Evolutionary conservation across 768 basidiomycete species (phyloP).

Genomic region (Pisolithus marmoratus): DNA sequence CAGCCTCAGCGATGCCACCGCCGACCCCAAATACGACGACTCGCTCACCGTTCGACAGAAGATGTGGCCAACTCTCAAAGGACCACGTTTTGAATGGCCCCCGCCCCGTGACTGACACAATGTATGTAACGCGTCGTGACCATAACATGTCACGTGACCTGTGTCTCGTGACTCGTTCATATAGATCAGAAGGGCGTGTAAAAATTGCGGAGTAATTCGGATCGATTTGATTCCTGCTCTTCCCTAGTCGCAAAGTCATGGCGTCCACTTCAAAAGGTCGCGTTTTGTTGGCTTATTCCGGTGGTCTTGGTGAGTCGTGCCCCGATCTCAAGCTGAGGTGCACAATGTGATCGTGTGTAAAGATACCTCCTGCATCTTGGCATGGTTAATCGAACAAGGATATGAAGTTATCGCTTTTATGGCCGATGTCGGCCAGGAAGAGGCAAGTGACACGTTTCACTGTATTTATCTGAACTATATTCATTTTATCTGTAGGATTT

Average conservation of each 20-base stretch:
- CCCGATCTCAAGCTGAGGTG: neutral
- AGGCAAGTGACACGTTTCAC: constrained; percentile 38
- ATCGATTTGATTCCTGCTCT: neutral
- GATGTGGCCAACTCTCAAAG: too few species aligned
- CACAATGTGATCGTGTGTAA: constrained; percentile 7
- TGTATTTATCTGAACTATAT: constrained; percentile 1
- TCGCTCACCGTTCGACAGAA: neutral
- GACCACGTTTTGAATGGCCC: too few species aligned
- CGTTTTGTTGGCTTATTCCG: constrained; percentile 96
- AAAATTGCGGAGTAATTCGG: neutral
- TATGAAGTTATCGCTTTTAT: constrained; percentile 98
- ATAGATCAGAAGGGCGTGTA: too few species aligned
- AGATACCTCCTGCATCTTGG: constrained; percentile 99
- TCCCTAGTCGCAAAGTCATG: neutral
- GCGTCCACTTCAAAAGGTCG: constrained; percentile 53
- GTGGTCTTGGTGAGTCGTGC: constrained; percentile 77
- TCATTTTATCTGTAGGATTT: constrained; percentile 61
- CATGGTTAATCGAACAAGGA: constrained; percentile 97
- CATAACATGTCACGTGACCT: neutral
- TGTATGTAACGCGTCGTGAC: too few species aligned
- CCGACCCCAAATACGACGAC: neutral
- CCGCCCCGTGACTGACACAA: too few species aligned
- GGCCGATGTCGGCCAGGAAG: constrained; percentile 92
- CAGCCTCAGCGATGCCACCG: neutral
- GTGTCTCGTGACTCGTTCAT: too few species aligned